Evolutionary conservation across 306 rosid genomes (phyloP), one percentile per base, ranked within the genome.

Genomic region (Sophora flavescens): DNA sequence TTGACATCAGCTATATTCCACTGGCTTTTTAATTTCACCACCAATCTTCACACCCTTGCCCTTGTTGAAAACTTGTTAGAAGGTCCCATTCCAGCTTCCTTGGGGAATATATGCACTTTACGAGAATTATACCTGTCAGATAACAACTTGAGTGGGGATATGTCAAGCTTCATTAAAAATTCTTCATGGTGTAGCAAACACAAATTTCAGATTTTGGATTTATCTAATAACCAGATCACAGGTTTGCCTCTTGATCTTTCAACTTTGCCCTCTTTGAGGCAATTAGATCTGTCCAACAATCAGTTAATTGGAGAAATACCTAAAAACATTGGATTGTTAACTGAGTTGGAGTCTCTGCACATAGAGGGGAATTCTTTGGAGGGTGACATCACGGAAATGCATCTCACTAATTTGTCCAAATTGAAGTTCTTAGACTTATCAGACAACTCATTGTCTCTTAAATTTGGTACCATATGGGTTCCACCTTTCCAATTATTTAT

Each of bases 121-220:
- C n/a, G 15, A 1, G 0, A 4, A 2, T 7, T 80, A 9, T 0
- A 0, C 11, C 36, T 80, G 3, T 0, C 2, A 0, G 0, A 0
- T 4, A 80, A 72, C 15, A 73, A n/a, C 22, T 26, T 73, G 32
- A 80, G 70, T 15, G 64, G 80, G 18, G 56, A 26, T 8, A 2
- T 80, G 26, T 67, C 30, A 0, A 36, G 4, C 50, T 57, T 64
- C 28, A 8, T 57, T 35, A 14, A 39, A 4, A 65, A 73, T 6
- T 47, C 70, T 2, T 65, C 74, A 13, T 0, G 26, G 42, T 72
- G 83, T 60, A 63, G 15, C 0, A 4, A 4, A 28, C 42, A 63
- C 6, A 9, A 8, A 16, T n/a, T 81, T 0, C 61, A 53, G 15
- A 1, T 0, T 11, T 22, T 80, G 64, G 12, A 3, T 26, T 66